Conservation (phyloP, 768 basidiomycete genomes). For the Lanmaoa rubissima region DNA sequence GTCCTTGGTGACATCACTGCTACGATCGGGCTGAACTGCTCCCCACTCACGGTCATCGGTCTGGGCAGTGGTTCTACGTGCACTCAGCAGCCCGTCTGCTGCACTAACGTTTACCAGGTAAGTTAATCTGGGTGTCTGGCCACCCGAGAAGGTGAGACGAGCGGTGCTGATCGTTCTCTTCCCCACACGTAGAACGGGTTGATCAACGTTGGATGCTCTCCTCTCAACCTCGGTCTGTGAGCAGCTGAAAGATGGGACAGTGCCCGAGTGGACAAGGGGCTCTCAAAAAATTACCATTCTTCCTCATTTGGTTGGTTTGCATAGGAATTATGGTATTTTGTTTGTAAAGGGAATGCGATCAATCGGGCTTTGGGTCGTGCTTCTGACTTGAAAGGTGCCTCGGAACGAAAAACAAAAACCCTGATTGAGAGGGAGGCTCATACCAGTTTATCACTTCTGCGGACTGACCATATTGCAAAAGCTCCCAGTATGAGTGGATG, state of each 20-base stretch:
- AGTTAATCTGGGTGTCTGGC: background rate
- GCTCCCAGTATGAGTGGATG: too few species aligned
- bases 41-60: background rate
- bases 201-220: constrained; percentile 16
- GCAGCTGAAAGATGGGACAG: background rate
- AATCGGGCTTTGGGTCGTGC: too few species aligned
- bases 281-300: background rate
- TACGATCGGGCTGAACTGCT: constrained; percentile 9
- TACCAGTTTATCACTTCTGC: too few species aligned
- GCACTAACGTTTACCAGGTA: constrained; percentile 7
- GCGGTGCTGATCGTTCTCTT: background rate
- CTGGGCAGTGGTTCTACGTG: constrained; percentile 3
- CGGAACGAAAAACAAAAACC: background rate
- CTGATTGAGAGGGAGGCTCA: too few species aligned
- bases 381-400: background rate
- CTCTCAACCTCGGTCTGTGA: constrained; percentile 10
- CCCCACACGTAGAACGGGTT: constrained; percentile 4
- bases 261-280: background rate
- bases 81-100: constrained; percentile 17
- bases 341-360: background rate
- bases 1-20: background rate
- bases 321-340: background rate
- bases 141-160: too few species aligned
- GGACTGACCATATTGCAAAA: too few species aligned
- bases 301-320: background rate